Evolutionary conservation across 306 rosid species (phyloP).

Genomic region (Rosa persica): DNA sequence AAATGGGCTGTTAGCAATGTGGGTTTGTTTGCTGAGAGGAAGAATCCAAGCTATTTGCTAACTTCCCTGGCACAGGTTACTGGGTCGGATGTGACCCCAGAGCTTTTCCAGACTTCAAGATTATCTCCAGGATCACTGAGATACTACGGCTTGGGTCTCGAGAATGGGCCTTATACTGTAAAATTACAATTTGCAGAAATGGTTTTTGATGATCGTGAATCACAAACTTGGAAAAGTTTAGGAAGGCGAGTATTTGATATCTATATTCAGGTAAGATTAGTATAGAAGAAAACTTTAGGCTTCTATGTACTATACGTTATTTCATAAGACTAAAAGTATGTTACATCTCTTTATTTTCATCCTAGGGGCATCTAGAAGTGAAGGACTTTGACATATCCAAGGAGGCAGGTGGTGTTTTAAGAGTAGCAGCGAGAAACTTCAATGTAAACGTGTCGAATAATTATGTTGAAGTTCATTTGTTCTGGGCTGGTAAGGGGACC

Average conservation of each 20-base stretch:
- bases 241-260: slow-evolving; percentile 35
- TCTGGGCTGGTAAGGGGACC: no score
- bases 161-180: slow-evolving; percentile 51
- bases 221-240: slow-evolving; percentile 31
- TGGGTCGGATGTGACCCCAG: slow-evolving; percentile 9
- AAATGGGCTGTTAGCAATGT: slow-evolving; percentile 30
- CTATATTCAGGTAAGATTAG: slow-evolving; percentile 40
- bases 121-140: slow-evolving; percentile 27
- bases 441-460: slow-evolving; percentile 19
- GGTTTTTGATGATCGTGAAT: slow-evolving; percentile 22
- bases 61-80: slow-evolving; percentile 3
- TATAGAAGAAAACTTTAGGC: neutral
- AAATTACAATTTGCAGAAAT: slow-evolving; percentile 56
- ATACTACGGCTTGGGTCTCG: slow-evolving; percentile 52
- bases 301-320: neutral
- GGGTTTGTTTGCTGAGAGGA: slow-evolving; percentile 1
- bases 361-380: neutral
- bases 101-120: slow-evolving; percentile 27
- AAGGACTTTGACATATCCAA: slow-evolving; percentile 28
- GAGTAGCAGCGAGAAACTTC: neutral
- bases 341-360: neutral
- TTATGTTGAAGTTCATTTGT: slow-evolving; percentile 15
- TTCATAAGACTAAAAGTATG: neutral
- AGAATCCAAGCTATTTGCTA: neutral
- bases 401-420: slow-evolving; percentile 22